Base-by-base conservation (phyloP, 148 eudicot genomes). In the Vaccinium vitisidaea region DNA sequence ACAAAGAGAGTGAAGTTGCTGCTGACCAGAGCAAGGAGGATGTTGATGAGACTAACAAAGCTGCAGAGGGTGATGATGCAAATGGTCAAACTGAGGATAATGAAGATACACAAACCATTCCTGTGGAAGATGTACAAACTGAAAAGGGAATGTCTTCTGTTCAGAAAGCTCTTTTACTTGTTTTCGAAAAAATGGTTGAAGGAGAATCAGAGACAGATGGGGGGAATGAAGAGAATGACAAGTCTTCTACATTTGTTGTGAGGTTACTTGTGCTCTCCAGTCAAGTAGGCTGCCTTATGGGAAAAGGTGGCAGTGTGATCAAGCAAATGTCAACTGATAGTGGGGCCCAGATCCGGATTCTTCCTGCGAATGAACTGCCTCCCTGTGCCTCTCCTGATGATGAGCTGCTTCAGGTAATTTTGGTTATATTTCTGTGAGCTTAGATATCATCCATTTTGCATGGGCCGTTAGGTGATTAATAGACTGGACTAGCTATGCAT, bases 301-400 rank as follows among this genome's bases (percentile, higher is more conserved):
- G 98, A 36, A 88, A 85, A 85, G 89, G 87, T 84, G 98, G 99
- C 27, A 92, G 90, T 81, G 88, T 90, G 6, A 93, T 94, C 82
- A 94, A 95, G 85, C 95, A 93, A 87, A 89, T 95, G 92, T 80
- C 94, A 53, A 86, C 91, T 83, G 96, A 93, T 76, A 97, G 93
- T 89, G 99, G 99, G 74, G 94, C 99, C 23, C 94, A 94, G 80
- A 94, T 97, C 74, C 93, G 88, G 63, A 90, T 97, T 80, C 95
- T 97, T 86, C 98, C 98, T 21, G 90, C 90, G 83, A 96, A 95
- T 75, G 89, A 95, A 82, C 88, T 94, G 63, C 98, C 98, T 87
- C 46, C 89, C 39, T 95, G 91, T 92, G 98, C 95, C 25, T 92
- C 99, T 85, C 88, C 98, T 82, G 85, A 90, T 32, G 98, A 97